Base-by-base conservation (phyloP, 2,329 filamentous ascomycete species). In the Aspergillus puulaauensis region DNA sequence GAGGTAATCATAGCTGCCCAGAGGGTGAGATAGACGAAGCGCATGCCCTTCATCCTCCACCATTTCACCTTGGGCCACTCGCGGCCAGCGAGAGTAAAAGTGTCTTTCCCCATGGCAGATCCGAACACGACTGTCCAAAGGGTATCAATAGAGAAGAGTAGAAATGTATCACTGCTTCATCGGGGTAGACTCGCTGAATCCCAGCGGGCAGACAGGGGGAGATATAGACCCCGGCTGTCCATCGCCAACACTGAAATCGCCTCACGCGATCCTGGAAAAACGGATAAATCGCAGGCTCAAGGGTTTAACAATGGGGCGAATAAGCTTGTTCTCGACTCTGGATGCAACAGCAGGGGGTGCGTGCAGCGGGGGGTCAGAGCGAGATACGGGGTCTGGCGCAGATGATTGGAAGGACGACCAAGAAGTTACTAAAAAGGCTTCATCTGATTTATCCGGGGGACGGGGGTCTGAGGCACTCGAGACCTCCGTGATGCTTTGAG, bases 41-140 rank as follows among this genome's bases (percentile, higher is more conserved):
- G 54, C 54, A 56, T 56, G 24, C 54, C 54, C 43, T 60, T 54
- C 49, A 69, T 59, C 52, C 65, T 68, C 54, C 58, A 69, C 67
- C 67, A 69, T 21, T 61, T 66, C 15, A 69, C 62, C 33, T 57
- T 55, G 9, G 64, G 65, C 49, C 66, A 69, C 3, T 64, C 51
- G 43, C 61, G 59, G 24, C 67, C 67, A 23, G 60, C 66, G 44
- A 64, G 48, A 19, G 57, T 58, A 35, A 64, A 64, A 14, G 62
- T 64, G 12, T 56, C 52, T 51, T 56, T 56, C 1, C 54, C 54
- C 54, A 56, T 56, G 23, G 17, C 15, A 40, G 15, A 15, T 7
- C 3, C 11, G 9, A 9, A 3, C 9, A 6, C 14, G 8, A 21
- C 8, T 23, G 41, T 3, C 7, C 21, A 4, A 23, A 44, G 17